Evolutionary conservation across 495 filamentous ascomycete genomes (phyloP), one percentile per base, ranked within the genome.

Genomic region (Margaritispora aquatica): DNA sequence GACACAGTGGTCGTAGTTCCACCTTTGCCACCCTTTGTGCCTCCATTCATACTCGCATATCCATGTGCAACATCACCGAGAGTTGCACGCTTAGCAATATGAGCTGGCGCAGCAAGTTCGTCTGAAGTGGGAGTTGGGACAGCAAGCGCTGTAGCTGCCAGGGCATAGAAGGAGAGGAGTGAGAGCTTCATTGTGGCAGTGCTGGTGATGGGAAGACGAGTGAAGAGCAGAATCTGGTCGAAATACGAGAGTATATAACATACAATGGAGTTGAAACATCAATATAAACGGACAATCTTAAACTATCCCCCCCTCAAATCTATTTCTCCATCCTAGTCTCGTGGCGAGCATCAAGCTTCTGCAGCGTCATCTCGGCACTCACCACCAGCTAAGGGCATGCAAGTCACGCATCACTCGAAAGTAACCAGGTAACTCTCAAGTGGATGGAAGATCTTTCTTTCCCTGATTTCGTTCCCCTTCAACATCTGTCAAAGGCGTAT

Each of bases 1-100:
- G 81, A 80, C 49, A 86, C 84, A 11, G 80, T 84, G 8, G 78
- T 81, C 5, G 79, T 82, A 1, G 74, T 78, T 54, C 83, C 84
- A 13, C 82, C 80, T 27, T 72, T 67, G 56, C 84, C 84, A 31
- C 84, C 84, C 11, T 73, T 85, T 20, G 82, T 86, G 5, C 47
- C 47, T 23, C 77, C 76, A 56, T 78, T 79, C 62, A 72, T 49
- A 56, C 73, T 75, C 20, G 76, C 75, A 54, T 69, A 79, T 21
- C 73, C 73, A 44, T 34, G 3, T 20, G 26, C 27, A 15, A 46
- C 38, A n/a, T 44, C 31, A 15, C 31, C 23, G 10, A 55, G 5
- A 3, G 53, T 34, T 24, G 53, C 53, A 8, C 53, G 26, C 36
- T 55, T 55, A 17, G 47, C 47, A 10, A 50, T 19, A 5, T 23